Conservation (phyloP, 352 stramenopile species). For the Phytophthora ramorum region DNA sequence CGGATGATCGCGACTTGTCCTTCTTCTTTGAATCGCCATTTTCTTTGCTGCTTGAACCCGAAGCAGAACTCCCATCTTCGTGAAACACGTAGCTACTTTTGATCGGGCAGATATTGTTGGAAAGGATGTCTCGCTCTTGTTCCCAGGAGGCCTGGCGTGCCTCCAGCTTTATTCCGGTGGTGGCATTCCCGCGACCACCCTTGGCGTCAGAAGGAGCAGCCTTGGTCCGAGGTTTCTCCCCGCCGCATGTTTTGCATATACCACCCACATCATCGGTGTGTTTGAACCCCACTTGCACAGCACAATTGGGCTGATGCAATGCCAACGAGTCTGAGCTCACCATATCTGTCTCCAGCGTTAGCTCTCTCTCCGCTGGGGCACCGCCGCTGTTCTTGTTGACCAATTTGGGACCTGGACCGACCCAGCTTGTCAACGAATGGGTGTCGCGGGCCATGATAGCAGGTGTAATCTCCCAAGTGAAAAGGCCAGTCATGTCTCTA, state of each 20-base stretch:
- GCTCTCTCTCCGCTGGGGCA: constrained; percentile 42
- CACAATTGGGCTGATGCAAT: constrained; percentile 50
- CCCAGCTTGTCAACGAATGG: constrained; percentile 31
- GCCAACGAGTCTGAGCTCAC: constrained; percentile 37
- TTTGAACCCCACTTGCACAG: constrained; percentile 73
- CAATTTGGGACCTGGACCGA: background rate
- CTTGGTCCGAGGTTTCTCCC: constrained; percentile 54
- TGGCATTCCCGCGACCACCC: constrained; percentile 11
- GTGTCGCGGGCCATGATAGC: constrained; percentile 30
- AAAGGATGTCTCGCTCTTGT: constrained; percentile 66
- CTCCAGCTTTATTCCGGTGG: constrained; percentile 39
- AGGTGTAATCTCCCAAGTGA: constrained; percentile 85
- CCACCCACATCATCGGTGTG: constrained; percentile 36
- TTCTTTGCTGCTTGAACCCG: constrained; percentile 15
- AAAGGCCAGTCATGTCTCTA: constrained; percentile 86
- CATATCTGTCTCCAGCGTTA: constrained; percentile 48
- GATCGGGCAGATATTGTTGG: constrained; percentile 68
- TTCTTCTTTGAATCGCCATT: constrained; percentile 66
- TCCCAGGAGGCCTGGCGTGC: constrained; percentile 65
- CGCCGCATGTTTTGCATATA: constrained; percentile 62
- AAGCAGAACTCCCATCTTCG: constrained; percentile 44
- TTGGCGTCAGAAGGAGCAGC: constrained; percentile 32
- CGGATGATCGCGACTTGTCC: constrained; percentile 39
- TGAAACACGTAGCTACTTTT: constrained; percentile 85
- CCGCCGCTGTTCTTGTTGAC: background rate